These are phyloP conservation scores for Solanum hybrid DNA, from an alignment of 305 asterid genomes.

Conservation along the genomic window DNA sequence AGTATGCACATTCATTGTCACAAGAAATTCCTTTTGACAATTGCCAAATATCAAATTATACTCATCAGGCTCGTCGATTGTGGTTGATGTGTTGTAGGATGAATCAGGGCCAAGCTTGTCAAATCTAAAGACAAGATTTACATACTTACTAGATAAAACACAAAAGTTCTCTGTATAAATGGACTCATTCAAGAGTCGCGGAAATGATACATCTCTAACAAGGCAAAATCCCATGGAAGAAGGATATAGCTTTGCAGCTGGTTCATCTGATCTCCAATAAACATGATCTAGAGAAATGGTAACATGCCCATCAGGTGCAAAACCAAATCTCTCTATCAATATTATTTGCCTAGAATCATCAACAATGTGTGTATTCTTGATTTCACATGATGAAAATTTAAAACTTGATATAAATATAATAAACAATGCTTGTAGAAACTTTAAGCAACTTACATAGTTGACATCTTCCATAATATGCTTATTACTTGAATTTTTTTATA, in stretches of 20 bases:
- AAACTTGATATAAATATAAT: background rate
- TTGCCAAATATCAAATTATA: constrained; percentile 20
- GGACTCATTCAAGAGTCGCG: constrained; percentile 17
- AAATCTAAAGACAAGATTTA: constrained; percentile 12
- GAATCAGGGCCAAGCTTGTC: constrained; percentile 12
- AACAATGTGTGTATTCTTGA: constrained; percentile 12
- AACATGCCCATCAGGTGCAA: constrained; percentile 14
- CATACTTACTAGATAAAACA: constrained; percentile 15
- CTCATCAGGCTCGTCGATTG: constrained; percentile 13
- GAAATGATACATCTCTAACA: constrained; percentile 14
- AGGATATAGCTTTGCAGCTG: constrained; percentile 8
- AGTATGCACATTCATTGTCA: constrained; percentile 20
- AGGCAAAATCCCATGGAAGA: constrained; percentile 29
- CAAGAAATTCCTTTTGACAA: constrained; percentile 17
- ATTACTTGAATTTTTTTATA: background rate
- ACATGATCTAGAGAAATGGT: constrained; percentile 11
- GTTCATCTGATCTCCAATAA: constrained; percentile 11
- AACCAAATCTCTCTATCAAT: constrained; percentile 21
- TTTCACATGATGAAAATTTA: constrained; percentile 13
- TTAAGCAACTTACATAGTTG: background rate
- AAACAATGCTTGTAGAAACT: background rate
- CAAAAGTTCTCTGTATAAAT: constrained; percentile 15
- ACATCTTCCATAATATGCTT: background rate
- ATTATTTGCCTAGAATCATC: constrained; percentile 22
- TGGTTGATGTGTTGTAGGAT: background rate